Evolutionary conservation across 2,329 filamentous ascomycete genomes (phyloP).

Genomic region (Pseudocercospora vitis): DNA sequence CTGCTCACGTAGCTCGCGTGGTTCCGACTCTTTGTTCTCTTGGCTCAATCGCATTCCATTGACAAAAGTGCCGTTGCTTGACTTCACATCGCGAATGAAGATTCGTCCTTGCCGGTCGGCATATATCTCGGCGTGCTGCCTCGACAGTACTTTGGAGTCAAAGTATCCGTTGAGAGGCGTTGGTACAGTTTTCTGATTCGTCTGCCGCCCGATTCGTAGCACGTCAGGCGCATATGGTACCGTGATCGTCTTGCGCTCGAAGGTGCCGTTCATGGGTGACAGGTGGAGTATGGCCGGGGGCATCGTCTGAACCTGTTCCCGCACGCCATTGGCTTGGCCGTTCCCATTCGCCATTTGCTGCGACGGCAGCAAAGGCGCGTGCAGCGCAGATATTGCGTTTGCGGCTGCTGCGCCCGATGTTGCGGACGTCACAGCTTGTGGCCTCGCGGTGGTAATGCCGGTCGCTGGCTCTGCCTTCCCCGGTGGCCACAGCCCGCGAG

Average conservation of each 20-base stretch:
- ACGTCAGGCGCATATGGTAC: conserved; percentile 95
- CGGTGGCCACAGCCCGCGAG: conserved; percentile 62
- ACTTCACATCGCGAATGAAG: conserved; percentile 96
- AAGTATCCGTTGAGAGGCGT: conserved; percentile 93
- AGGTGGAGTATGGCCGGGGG: conserved; percentile 79
- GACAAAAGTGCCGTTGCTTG: conserved; percentile 97
- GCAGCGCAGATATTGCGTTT: conserved; percentile 63
- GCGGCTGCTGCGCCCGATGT: conserved; percentile 60
- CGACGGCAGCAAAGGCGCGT: conserved; percentile 64
- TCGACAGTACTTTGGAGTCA: conserved; percentile 94
- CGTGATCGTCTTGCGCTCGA: conserved; percentile 93
- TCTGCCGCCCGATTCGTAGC: conserved; percentile 90
- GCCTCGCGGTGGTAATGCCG: conserved; percentile 60
- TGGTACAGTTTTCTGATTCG: conserved; percentile 92
- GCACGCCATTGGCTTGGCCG: conserved; percentile 59
- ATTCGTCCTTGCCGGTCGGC: conserved; percentile 74
- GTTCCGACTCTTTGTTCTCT: conserved; percentile 94
- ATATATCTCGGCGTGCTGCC: conserved; percentile 96
- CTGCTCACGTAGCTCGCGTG: conserved; percentile 85
- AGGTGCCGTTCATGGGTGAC: conserved; percentile 89
- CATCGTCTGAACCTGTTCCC: conserved; percentile 49
- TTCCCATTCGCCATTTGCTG: conserved; percentile 61
- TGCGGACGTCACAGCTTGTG: conserved; percentile 60
- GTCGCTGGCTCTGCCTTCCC: conserved; percentile 66
- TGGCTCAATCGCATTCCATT: conserved; percentile 86